These are phyloP conservation scores for Mallotus japonicus DNA, from an alignment of 441 rosid genomes.

Conservation along the genomic window DNA sequence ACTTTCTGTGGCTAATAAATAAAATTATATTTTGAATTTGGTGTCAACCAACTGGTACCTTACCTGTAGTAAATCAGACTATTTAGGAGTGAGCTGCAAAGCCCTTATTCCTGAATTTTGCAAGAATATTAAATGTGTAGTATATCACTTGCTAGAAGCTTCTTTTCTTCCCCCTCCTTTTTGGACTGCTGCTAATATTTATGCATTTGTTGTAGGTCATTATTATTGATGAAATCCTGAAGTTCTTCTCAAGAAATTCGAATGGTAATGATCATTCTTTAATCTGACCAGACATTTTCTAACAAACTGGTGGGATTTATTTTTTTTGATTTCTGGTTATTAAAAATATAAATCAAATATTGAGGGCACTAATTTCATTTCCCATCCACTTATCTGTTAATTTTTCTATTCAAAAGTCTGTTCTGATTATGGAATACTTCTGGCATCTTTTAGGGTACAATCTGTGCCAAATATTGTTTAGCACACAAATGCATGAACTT, in stretches of 20 bases:
- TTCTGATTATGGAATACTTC: neutral
- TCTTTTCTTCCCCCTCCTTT: neutral
- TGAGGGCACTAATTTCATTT: neutral
- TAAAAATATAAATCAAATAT: neutral
- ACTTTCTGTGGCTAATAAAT: neutral
- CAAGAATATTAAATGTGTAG: too few species aligned
- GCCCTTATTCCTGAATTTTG: too few species aligned
- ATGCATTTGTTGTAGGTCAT: conserved; percentile 58
- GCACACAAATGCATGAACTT: neutral
- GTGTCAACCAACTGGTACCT: neutral
- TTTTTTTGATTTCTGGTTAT: neutral
- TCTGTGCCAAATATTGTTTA: neutral
- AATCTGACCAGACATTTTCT: neutral
- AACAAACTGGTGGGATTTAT: neutral
- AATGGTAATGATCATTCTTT: conserved; percentile 40
- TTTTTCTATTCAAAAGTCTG: neutral
- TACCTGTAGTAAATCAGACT: too few species aligned
- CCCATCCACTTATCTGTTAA: neutral
- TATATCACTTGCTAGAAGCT: too few species aligned
- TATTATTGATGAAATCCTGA: conserved; percentile 85
- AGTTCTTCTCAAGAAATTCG: conserved; percentile 86
- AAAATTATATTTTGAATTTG: neutral
- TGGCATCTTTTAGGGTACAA: neutral
- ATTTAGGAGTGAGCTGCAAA: too few species aligned
- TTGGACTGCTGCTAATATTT: neutral